These are phyloP conservation scores for Blepharisma stoltei DNA, from an alignment of 73 alveolate species.

Conservation along the genomic window DNA sequence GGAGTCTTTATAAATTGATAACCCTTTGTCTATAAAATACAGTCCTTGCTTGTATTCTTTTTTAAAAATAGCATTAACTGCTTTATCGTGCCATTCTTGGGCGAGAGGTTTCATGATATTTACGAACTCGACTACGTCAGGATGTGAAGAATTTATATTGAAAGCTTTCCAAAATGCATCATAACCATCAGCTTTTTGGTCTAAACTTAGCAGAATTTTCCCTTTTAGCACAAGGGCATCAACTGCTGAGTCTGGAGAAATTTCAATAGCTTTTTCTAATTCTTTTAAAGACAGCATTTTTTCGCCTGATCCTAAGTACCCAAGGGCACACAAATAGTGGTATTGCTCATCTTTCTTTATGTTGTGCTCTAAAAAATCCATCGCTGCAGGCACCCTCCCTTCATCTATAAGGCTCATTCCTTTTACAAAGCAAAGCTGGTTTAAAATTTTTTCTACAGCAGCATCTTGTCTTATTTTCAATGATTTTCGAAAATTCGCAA, in stretches of 20 bases:
- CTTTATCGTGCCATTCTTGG: conserved; percentile 61
- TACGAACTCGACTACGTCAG: conserved; percentile 63
- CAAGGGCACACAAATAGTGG: conserved; percentile 48
- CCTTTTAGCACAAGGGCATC: conserved; percentile 68
- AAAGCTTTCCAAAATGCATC: conserved; percentile 71
- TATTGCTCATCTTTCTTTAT: conserved; percentile 56
- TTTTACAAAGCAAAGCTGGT: conserved; percentile 52
- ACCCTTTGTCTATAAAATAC: conserved; percentile 56
- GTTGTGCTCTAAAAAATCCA: conserved; percentile 50
- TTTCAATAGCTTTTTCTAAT: conserved; percentile 56
- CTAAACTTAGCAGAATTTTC: conserved; percentile 62
- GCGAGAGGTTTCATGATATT: conserved; percentile 70
- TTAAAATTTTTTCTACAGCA: conserved; percentile 52
- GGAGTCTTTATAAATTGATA: conserved; percentile 58
- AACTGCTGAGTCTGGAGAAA: conserved; percentile 53
- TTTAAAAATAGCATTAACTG: conserved; percentile 53
- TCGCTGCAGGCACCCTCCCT: conserved; percentile 69
- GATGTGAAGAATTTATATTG: conserved; percentile 63
- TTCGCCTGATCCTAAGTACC: conserved; percentile 63
- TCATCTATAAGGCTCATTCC: conserved; percentile 65
- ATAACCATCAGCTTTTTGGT: conserved; percentile 64
- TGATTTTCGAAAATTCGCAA: conserved; percentile 59
- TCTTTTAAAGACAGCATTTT: conserved; percentile 58
- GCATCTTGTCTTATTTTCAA: conserved; percentile 38
- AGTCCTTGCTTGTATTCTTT: conserved; percentile 49